These are phyloP conservation scores for Rhinocladiella mackenziei DNA, from an alignment of 2,329 filamentous ascomycete species.

Conservation along the genomic window DNA sequence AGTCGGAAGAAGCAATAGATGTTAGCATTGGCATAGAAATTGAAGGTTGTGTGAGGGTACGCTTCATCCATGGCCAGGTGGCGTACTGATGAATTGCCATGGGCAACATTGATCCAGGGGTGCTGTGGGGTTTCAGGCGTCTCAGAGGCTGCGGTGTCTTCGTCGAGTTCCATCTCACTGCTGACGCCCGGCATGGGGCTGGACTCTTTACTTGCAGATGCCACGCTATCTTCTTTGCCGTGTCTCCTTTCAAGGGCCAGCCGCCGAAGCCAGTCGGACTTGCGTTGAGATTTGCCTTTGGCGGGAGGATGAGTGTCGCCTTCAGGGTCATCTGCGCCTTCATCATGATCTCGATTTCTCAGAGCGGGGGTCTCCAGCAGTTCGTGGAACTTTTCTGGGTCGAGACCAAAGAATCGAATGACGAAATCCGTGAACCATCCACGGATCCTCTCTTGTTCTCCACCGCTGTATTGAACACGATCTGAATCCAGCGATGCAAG, in stretches of 20 bases:
- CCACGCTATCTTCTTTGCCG: constrained; percentile 75
- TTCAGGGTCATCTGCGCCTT: constrained; percentile 60
- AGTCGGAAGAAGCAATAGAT: constrained; percentile 94
- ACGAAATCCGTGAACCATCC: constrained; percentile 75
- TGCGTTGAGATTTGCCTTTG: constrained; percentile 69
- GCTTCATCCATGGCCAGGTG: constrained; percentile 68
- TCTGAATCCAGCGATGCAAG: constrained; percentile 50
- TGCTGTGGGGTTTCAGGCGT: constrained; percentile 35
- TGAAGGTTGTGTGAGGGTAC: constrained; percentile 75
- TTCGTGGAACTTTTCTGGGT: constrained; percentile 64
- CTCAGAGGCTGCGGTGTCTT: constrained; percentile 62
- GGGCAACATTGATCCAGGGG: constrained; percentile 53
- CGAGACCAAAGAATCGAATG: constrained; percentile 70
- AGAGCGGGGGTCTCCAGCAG: constrained; percentile 53
- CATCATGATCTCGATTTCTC: constrained; percentile 73
- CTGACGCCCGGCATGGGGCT: constrained; percentile 54
- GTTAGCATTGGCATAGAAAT: constrained; percentile 85
- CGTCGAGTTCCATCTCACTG: constrained; percentile 49
- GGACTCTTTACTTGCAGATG: constrained; percentile 76
- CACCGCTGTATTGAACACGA: constrained; percentile 48
- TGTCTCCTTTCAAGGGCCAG: constrained; percentile 78
- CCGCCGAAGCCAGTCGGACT: constrained; percentile 71
- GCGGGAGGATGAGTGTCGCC: constrained; percentile 68
- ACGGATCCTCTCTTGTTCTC: constrained; percentile 68
- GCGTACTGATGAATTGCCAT: constrained; percentile 56